These are phyloP conservation scores for Epichloe uncinata DNA, from an alignment of 2,329 filamentous ascomycete genomes.

Conservation along the genomic window DNA sequence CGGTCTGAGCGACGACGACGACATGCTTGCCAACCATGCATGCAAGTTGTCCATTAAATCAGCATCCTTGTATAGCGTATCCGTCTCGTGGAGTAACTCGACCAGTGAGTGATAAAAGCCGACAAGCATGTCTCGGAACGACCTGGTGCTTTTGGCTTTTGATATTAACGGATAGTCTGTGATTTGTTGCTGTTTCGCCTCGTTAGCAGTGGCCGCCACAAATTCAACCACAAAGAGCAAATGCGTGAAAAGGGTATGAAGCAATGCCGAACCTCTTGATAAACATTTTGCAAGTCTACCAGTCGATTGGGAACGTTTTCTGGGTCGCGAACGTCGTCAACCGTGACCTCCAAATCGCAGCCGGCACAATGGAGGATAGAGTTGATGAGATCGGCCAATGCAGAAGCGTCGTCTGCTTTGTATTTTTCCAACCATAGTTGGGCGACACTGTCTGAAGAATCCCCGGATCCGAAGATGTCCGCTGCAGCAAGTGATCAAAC, in stretches of 20 bases:
- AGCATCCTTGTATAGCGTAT: constrained; percentile 62
- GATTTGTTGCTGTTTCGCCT: constrained; percentile 46
- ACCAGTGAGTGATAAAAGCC: constrained; percentile 71
- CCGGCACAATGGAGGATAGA: constrained; percentile 61
- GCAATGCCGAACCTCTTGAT: constrained; percentile 52
- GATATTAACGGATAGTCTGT: constrained; percentile 88
- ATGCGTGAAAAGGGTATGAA: not conserved
- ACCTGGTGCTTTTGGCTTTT: constrained; percentile 59
- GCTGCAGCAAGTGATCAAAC: constrained; percentile 27
- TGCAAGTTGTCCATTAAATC: constrained; percentile 79
- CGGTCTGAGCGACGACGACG: constrained; percentile 71
- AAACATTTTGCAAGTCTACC: constrained; percentile 75
- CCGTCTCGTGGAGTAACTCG: constrained; percentile 67
- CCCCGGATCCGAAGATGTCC: constrained; percentile 49
- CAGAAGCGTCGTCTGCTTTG: constrained; percentile 36
- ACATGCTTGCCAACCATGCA: constrained; percentile 83
- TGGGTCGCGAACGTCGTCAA: constrained; percentile 76
- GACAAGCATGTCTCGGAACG: constrained; percentile 65
- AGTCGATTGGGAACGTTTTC: constrained; percentile 73
- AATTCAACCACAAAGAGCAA: not conserved
- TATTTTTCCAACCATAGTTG: constrained; percentile 48
- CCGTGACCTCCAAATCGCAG: constrained; percentile 64
- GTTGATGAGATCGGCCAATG: constrained; percentile 51
- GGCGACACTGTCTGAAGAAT: constrained; percentile 42
- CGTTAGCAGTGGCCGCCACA: constrained; percentile 14